phyloP scores from a whole-genome alignment of 2,329 filamentous ascomycete genomes.

The Ceratocystis destructans region DNA sequence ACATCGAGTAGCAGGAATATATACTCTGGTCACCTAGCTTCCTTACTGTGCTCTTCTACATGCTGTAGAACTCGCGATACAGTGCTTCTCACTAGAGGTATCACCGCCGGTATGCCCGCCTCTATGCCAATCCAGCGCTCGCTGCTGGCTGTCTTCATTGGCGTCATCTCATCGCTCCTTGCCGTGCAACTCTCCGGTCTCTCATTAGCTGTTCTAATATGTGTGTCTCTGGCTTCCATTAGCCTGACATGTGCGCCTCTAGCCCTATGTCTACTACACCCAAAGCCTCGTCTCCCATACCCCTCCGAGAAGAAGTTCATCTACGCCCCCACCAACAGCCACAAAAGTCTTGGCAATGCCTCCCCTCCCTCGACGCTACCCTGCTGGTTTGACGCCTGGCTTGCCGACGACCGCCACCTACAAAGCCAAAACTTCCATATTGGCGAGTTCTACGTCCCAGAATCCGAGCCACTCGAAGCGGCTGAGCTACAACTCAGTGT shows the following conservation, averaged over 20 bases:
- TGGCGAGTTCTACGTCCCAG: conserved; percentile 31
- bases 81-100: background rate
- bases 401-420: conserved; percentile 39
- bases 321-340: conserved; percentile 50
- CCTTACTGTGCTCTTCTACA: background rate
- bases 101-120: background rate
- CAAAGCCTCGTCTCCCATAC: conserved; percentile 59
- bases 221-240: background rate
- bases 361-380: conserved; percentile 41
- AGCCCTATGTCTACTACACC: conserved; percentile 61
- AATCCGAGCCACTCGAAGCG: conserved; percentile 51
- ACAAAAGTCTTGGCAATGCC: background rate
- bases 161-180: background rate
- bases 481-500: conserved; percentile 78
- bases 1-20: background rate
- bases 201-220: conserved; percentile 13
- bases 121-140: background rate
- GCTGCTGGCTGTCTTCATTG: background rate
- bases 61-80: background rate
- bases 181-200: conserved; percentile 1
- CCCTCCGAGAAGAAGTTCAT: conserved; percentile 75
- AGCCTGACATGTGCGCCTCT: conserved; percentile 23
- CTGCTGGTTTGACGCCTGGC: conserved; percentile 76
- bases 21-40: background rate
- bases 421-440: conserved; percentile 24